Percentiles rank a stretch among this genome's conserved stretches.
Conservation (phyloP, 352 stramenopile genomes). For the Pythium oligandrum region DNA sequence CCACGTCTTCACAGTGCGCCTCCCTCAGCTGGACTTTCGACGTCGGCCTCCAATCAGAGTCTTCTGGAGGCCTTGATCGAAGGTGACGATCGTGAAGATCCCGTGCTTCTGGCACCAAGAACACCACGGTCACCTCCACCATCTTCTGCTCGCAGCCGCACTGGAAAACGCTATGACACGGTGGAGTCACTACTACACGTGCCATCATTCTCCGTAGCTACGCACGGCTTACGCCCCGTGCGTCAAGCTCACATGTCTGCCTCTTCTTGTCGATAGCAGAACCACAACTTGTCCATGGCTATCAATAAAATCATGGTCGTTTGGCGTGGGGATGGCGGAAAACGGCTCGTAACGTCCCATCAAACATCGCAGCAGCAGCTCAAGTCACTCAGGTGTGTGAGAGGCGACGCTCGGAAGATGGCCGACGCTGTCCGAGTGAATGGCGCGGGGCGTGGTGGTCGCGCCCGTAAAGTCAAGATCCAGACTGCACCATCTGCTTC, state of each 20-base stretch:
- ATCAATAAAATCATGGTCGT: too few relatives aligned
- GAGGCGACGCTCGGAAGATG: too few relatives aligned
- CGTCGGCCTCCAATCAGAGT: slow-evolving; percentile 5
- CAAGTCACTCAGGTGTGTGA: too few relatives aligned
- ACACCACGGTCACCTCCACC: neutral
- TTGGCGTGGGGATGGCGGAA: too few relatives aligned
- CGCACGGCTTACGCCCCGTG: slow-evolving; percentile 2
- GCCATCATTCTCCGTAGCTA: slow-evolving; percentile 15
- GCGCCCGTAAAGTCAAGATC: slow-evolving; percentile 13
- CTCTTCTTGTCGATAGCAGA: too few relatives aligned
- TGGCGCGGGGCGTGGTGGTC: too few relatives aligned
- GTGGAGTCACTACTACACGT: slow-evolving; percentile 16
- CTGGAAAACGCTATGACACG: slow-evolving; percentile 1
- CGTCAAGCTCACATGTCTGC: neutral
- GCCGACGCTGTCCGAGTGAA: too few relatives aligned
- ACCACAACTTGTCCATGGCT: too few relatives aligned
- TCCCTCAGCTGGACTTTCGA: too few relatives aligned
- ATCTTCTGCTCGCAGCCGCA: neutral
- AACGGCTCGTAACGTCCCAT: too few relatives aligned
- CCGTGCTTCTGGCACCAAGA: slow-evolving; percentile 1
- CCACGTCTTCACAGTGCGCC: too few relatives aligned
- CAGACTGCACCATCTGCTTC: neutral
- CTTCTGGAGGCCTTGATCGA: slow-evolving; percentile 10
- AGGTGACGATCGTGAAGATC: slow-evolving; percentile 2
- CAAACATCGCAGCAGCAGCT: too few relatives aligned